Percentiles rank a stretch among this genome's conserved stretches.
Evolutionary conservation across 169 alveolate species (phyloP).

Genomic region (Plasmodium sp.): DNA sequence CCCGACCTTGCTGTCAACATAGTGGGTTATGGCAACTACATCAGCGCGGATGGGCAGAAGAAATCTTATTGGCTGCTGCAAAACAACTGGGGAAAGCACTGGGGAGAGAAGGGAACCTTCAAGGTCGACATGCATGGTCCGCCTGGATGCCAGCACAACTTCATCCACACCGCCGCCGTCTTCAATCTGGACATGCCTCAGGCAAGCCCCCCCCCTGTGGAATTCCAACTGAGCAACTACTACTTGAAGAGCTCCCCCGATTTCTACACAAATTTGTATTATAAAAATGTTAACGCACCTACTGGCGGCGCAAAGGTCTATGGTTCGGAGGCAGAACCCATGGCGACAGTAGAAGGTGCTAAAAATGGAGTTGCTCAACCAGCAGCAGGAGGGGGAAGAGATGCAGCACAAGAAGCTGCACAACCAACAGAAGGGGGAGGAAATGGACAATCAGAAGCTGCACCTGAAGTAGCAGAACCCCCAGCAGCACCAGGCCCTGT

Average conservation of each 20-base stretch:
- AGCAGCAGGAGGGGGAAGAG: neutral
- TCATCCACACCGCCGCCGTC: constrained; percentile 14
- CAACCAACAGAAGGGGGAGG: too few species aligned
- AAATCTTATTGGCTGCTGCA: constrained; percentile 16
- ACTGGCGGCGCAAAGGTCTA: neutral
- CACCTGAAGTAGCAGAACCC: too few species aligned
- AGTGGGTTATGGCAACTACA: constrained; percentile 66
- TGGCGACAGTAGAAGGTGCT: too few species aligned
- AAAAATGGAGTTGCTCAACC: too few species aligned
- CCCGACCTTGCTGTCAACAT: constrained; percentile 53
- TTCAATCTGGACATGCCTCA: neutral
- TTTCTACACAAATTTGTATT: neutral
- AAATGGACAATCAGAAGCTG: too few species aligned
- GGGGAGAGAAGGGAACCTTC: constrained; percentile 36
- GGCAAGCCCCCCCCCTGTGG: too few species aligned
- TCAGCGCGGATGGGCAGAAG: neutral
- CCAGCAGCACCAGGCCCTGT: too few species aligned
- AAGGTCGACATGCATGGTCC: constrained; percentile 46
- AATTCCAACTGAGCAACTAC: neutral
- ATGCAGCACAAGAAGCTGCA: too few species aligned
- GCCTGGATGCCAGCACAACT: neutral
- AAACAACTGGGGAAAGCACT: constrained; percentile 54
- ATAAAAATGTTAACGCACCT: neutral
- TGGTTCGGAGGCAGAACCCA: neutral
- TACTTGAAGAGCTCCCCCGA: constrained; percentile 5